Percentiles rank a stretch among this genome's conserved stretches.
Evolutionary conservation across 305 asterid species (phyloP).

Genomic region (Fraxinus dipetala): DNA sequence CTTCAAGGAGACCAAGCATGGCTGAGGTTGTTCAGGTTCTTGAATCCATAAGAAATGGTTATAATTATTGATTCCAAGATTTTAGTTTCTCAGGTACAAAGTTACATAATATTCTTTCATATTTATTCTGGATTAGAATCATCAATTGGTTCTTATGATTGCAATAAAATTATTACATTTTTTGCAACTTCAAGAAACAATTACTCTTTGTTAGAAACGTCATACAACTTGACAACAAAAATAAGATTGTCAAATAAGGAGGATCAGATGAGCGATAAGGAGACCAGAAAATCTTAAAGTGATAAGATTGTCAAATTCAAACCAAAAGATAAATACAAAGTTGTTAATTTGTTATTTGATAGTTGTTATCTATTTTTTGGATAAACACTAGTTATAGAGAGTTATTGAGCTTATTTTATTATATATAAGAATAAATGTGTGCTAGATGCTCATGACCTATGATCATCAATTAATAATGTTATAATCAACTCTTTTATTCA

Average conservation of each 20-base stretch:
- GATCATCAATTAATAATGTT: too few species aligned
- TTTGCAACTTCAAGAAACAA: slow-evolving; percentile 17
- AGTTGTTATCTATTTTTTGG: neutral
- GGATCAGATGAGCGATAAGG: neutral
- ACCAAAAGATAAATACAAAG: neutral
- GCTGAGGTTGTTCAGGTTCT: slow-evolving; percentile 95
- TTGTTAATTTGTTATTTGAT: too few species aligned
- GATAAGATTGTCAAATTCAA: neutral
- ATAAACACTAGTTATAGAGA: neutral
- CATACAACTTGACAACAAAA: neutral
- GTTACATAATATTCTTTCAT: slow-evolving; percentile 50
- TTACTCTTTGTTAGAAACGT: neutral
- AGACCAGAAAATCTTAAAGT: neutral
- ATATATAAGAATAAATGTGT: too few species aligned
- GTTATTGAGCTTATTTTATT: too few species aligned
- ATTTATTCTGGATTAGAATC: slow-evolving; percentile 38
- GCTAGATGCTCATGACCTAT: too few species aligned
- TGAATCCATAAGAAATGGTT: slow-evolving; percentile 80
- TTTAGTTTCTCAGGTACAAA: slow-evolving; percentile 23
- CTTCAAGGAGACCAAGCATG: slow-evolving; percentile 90
- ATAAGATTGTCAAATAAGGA: neutral
- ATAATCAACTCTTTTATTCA: too few species aligned
- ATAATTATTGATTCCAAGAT: slow-evolving; percentile 25
- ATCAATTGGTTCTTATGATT: slow-evolving; percentile 33
- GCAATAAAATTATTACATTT: slow-evolving; percentile 38